phyloP scores from a whole-genome alignment of 192 early-diverging fungal genomes.

The Coemansia nantahalensis region DNA sequence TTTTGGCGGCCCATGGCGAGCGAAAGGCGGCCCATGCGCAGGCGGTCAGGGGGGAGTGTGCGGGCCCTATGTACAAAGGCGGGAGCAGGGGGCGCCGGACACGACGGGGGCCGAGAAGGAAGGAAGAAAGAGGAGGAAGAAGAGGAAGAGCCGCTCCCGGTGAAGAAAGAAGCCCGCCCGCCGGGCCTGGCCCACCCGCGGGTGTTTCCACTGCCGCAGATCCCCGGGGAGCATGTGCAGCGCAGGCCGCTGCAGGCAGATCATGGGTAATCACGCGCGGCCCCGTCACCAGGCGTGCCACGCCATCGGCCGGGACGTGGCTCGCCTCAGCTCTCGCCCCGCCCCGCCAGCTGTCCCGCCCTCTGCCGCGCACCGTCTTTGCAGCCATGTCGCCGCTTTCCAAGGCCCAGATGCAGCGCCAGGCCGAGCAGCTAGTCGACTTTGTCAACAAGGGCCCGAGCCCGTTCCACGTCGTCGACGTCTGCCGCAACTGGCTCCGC shows the following conservation, averaged over 20 bases:
- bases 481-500: constrained; percentile 66
- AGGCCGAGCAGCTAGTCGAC: constrained; percentile 64
- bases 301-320: too few species aligned
- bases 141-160: too few species aligned
- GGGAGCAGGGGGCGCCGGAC: too few species aligned
- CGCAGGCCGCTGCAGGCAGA: neutral
- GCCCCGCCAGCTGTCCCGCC: too few species aligned
- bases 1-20: constrained; percentile 42
- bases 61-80: neutral
- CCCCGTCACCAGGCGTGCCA: too few species aligned
- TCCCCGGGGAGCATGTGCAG: too few species aligned
- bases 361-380: neutral
- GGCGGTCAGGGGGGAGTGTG: neutral
- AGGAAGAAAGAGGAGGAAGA: too few species aligned
- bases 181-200: too few species aligned
- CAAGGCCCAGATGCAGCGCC: constrained; percentile 51
- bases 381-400: constrained; percentile 1
- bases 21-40: constrained; percentile 43
- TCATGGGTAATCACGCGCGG: neutral
- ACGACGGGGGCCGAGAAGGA: too few species aligned
- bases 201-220: too few species aligned
- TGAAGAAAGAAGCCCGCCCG: too few species aligned
- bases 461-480: constrained; percentile 94
- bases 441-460: constrained; percentile 93
- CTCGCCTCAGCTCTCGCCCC: too few species aligned